Evolutionary conservation across 2,329 filamentous ascomycete genomes (phyloP), one percentile per base, ranked within the genome.

Genomic region (Rutstroemia sydowiana): DNA sequence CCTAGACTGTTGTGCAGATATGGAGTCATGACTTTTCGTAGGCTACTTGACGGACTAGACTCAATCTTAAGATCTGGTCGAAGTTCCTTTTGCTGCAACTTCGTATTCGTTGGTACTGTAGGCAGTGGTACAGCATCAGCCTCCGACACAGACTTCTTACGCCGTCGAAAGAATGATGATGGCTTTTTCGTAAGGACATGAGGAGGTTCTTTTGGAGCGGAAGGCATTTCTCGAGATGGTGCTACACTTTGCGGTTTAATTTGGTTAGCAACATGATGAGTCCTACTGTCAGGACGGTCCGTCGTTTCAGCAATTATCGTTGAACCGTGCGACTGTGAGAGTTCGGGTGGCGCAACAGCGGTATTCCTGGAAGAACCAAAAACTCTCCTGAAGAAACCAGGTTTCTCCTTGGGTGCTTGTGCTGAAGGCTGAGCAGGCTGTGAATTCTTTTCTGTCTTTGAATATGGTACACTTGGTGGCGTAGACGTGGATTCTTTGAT

Each of bases 331-430:
- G 63, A 62, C 7, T 55, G 55, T 30, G 62, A 57, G 40, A 63
- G 54, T 49, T 70, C 69, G n/a, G 65, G 54, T 8, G 57, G 55
- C 50, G 54, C 60, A 51, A 63, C 62, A 56, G 64, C 66, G 57
- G 67, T 74, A 45, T 70, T 77, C 65, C 78, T 87, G 32, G 86
- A 81, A 9, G 84, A 86, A 41, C 75, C 69, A 72, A 97, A 97
- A 36, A 97, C 87, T 57, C 92, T 82, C 61, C 89, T 83, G 73
- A 97, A 97, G 73, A 98, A 97, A 18, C 93, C 91, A 8, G 81
- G 87, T 52, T 83, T 82, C 63, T 88, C 84, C 65, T 86, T 88
- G 48, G 74, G 69, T 70, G 61, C 73, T 59, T 69, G 68, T 57
- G 64, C 71, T 16, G 48, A n/a, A 66, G 52, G 37, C 20, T 53